Conservation (phyloP, 1,139 yeast species). For the Blastobotrys raffinosifermentans region DNA sequence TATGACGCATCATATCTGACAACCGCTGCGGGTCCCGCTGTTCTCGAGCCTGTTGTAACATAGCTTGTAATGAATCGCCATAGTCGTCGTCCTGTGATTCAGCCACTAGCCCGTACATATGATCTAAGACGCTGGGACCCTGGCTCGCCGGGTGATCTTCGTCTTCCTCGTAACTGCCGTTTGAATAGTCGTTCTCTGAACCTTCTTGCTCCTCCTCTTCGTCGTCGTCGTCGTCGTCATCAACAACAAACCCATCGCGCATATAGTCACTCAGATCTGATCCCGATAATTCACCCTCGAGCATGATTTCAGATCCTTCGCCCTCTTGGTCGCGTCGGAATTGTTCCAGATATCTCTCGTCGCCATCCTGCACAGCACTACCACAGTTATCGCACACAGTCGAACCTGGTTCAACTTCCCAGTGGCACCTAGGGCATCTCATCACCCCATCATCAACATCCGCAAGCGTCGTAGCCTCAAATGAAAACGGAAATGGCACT, state of each 20-base stretch:
- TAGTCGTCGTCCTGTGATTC: too few relatives aligned
- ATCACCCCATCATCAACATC: slow-evolving; percentile 25
- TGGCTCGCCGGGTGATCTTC: slow-evolving; percentile 3
- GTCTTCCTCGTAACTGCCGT: slow-evolving; percentile 9
- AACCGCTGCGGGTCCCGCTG: too few relatives aligned
- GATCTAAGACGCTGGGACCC: too few relatives aligned
- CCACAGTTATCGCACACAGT: slow-evolving; percentile 22
- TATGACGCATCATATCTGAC: too few relatives aligned
- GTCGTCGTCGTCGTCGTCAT: slow-evolving; percentile 7
- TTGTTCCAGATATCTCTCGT: slow-evolving; percentile 2
- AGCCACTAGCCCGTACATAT: too few relatives aligned
- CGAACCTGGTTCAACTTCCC: slow-evolving; percentile 23
- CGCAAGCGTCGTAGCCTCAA: slow-evolving; percentile 11
- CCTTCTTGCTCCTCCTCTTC: not conserved
- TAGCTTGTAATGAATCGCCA: too few relatives aligned
- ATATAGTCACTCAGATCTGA: slow-evolving; percentile 11
- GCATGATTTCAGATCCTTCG: slow-evolving; percentile 2
- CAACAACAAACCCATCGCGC: slow-evolving; percentile 13
- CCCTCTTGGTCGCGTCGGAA: slow-evolving; percentile 2
- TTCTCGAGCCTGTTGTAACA: too few relatives aligned
- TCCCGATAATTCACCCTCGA: slow-evolving; percentile 3
- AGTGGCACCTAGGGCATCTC: slow-evolving; percentile 25
- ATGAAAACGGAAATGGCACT: slow-evolving; percentile 20
- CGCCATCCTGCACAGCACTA: slow-evolving; percentile 6
- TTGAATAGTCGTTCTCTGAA: slow-evolving; percentile 1